Evolutionary conservation across 2,329 filamentous ascomycete species (phyloP).

Genomic region (Dactylonectria estremocensis): DNA sequence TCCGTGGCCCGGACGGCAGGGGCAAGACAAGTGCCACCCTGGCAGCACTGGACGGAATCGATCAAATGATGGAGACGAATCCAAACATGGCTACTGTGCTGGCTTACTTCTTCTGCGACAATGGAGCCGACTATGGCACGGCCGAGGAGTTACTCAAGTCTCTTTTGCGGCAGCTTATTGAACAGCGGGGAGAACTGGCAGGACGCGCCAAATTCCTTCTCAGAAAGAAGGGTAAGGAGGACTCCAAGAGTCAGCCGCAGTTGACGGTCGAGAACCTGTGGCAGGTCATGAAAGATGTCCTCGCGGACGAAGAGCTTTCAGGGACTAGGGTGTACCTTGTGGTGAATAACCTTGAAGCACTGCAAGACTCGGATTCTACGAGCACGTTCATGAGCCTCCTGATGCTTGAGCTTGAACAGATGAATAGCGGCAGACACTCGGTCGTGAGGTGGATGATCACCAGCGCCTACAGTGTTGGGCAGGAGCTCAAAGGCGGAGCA

Average conservation of each 20-base stretch:
- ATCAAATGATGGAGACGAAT: constrained; percentile 46
- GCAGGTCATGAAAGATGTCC: constrained; percentile 60
- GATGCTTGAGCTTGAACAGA: too few relatives aligned
- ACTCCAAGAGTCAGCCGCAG: constrained; percentile 24
- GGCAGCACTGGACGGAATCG: constrained; percentile 52
- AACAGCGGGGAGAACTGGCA: constrained; percentile 52
- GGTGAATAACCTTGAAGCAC: constrained; percentile 58
- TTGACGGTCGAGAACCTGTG: constrained; percentile 49
- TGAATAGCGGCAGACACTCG: too few relatives aligned
- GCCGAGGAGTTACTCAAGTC: constrained; percentile 60
- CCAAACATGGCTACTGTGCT: constrained; percentile 39
- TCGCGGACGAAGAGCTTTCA: constrained; percentile 48
- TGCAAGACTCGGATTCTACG: constrained; percentile 42
- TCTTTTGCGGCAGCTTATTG: constrained; percentile 56
- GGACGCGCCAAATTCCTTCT: constrained; percentile 54
- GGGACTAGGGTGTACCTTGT: constrained; percentile 55
- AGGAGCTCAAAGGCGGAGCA: too few relatives aligned
- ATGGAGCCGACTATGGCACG: constrained; percentile 54
- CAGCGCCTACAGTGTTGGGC: constrained; percentile 31
- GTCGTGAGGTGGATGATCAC: constrained; percentile 57
- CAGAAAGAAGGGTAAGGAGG: constrained; percentile 43
- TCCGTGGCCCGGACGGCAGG: constrained; percentile 58
- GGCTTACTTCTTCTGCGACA: constrained; percentile 61
- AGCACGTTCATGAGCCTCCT: too few relatives aligned
- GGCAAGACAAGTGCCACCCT: constrained; percentile 60